Evolutionary conservation across 352 stramenopile genomes (phyloP).

Genomic region (Phytophthora tubulina): DNA sequence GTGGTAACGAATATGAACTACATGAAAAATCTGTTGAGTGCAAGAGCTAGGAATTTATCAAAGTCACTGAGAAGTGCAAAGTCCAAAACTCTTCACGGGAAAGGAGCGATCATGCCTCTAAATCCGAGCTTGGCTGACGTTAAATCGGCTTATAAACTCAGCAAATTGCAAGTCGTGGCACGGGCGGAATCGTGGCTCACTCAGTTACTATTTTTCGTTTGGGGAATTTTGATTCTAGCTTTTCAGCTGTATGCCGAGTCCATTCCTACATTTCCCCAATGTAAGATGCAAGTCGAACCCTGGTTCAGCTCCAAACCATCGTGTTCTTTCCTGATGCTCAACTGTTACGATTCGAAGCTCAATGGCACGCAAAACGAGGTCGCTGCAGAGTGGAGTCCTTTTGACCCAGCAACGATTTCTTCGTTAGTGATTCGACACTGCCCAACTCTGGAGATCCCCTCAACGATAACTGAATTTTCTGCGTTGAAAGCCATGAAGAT

Average conservation of each 20-base stretch:
- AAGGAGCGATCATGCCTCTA: neutral
- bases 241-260: conserved; percentile 31
- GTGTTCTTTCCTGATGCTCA: conserved; percentile 39
- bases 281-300: conserved; percentile 39
- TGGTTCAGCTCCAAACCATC: conserved; percentile 34
- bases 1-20: conserved; percentile 43
- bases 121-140: neutral
- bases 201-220: conserved; percentile 25
- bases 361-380: conserved; percentile 25
- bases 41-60: neutral
- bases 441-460: conserved; percentile 39
- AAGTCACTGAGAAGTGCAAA: neutral
- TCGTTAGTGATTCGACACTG: conserved; percentile 56
- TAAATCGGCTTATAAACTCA: neutral
- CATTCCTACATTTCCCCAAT: conserved; percentile 4
- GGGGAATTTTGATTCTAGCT: conserved; percentile 32
- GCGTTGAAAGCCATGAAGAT: conserved; percentile 47
- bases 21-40: conserved; percentile 41
- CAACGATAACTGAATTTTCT: conserved; percentile 38
- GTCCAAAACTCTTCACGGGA: neutral
- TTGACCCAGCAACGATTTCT: conserved; percentile 21
- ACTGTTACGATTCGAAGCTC: conserved; percentile 26
- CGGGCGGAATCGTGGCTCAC: conserved; percentile 3
- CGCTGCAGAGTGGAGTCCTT: conserved; percentile 15
- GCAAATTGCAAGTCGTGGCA: neutral